A percentile compares a stretch with the other conserved stretches of the same genome.
Conservation (phyloP, 2,329 filamentous ascomycete genomes). For the Aureobasidium sp. region DNA sequence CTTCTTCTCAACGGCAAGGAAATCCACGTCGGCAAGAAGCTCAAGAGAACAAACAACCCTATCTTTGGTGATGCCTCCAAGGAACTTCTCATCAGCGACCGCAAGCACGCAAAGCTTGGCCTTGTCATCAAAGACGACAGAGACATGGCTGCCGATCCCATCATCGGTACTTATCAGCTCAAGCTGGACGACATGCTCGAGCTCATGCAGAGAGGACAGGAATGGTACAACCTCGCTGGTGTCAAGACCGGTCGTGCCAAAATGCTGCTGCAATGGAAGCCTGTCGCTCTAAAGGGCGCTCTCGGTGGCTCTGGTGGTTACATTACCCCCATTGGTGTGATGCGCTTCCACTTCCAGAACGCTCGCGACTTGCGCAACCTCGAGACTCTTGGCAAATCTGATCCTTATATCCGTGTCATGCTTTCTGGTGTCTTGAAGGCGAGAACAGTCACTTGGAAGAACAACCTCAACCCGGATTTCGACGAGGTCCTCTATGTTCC, state of each 20-base stretch:
- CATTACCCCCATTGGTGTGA: constrained; percentile 85
- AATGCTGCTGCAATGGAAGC: constrained; percentile 90
- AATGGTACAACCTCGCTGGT: constrained; percentile 88
- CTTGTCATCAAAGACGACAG: constrained; percentile 93
- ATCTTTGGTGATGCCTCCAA: constrained; percentile 92
- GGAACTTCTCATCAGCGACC: constrained; percentile 91
- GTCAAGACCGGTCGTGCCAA: constrained; percentile 79
- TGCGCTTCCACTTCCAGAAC: constrained; percentile 85
- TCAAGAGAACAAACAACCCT: constrained; percentile 95
- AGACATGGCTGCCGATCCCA: constrained; percentile 72
- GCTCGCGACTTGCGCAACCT: constrained; percentile 81
- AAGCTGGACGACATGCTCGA: constrained; percentile 90
- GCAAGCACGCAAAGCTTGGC: constrained; percentile 82
- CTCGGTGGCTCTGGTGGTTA: constrained; percentile 78
- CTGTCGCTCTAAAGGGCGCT: constrained; percentile 76
- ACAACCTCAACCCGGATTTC: constrained; percentile 91
- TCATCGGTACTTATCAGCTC: constrained; percentile 89
- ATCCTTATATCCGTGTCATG: constrained; percentile 84
- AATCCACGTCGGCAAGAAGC: constrained; percentile 79
- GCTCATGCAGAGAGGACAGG: constrained; percentile 82
- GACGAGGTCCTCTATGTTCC: constrained; percentile 94
- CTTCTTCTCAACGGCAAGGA: constrained; percentile 89
- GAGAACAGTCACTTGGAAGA: constrained; percentile 90
- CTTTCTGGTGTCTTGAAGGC: constrained; percentile 86
- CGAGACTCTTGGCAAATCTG: constrained; percentile 93